Evolutionary conservation across 371 early-diverging fungal species (phyloP).

Genomic region (Syncephalis plumigaleata): DNA sequence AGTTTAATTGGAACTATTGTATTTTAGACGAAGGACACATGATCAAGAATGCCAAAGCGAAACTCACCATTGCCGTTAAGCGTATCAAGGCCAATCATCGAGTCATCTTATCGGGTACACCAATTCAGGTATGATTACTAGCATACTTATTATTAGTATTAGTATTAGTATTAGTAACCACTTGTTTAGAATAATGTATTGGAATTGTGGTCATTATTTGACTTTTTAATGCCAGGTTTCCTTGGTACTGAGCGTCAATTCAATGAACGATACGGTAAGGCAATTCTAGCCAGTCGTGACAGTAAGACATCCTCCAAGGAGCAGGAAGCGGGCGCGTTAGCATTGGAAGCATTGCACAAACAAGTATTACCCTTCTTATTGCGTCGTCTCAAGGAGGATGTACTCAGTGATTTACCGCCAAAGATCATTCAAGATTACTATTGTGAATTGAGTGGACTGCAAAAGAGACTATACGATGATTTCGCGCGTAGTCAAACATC

Average conservation of each 20-base stretch:
- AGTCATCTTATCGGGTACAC: conserved; percentile 96
- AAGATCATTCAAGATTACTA: conserved; percentile 98
- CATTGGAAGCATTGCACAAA: conserved; percentile 86
- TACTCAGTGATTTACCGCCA: conserved; percentile 95
- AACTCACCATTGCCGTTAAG: conserved; percentile 83
- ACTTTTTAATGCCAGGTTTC: conserved; percentile 96
- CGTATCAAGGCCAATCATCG: conserved; percentile 69
- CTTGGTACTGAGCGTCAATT: conserved; percentile 75
- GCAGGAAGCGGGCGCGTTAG: conserved; percentile 65
- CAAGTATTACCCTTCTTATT: conserved; percentile 96
- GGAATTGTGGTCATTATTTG: conserved; percentile 97
- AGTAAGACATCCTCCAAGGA: conserved; percentile 68
- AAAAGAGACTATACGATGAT: conserved; percentile 78
- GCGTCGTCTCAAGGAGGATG: conserved; percentile 97
- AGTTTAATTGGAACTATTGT: conserved; percentile 84
- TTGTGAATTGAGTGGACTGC: conserved; percentile 75
- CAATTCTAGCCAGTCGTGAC: conserved; percentile 78
- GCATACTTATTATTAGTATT: conserved; percentile 7
- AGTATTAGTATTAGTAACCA: not conserved
- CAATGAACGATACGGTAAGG: conserved; percentile 77
- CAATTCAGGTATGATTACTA: conserved; percentile 69
- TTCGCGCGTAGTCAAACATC: conserved; percentile 50
- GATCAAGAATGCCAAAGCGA: conserved; percentile 92
- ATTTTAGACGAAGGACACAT: conserved; percentile 99
- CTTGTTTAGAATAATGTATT: conserved; percentile 67